Base-by-base conservation (phyloP, 345 rosid genomes). In the Turritis glabra region DNA sequence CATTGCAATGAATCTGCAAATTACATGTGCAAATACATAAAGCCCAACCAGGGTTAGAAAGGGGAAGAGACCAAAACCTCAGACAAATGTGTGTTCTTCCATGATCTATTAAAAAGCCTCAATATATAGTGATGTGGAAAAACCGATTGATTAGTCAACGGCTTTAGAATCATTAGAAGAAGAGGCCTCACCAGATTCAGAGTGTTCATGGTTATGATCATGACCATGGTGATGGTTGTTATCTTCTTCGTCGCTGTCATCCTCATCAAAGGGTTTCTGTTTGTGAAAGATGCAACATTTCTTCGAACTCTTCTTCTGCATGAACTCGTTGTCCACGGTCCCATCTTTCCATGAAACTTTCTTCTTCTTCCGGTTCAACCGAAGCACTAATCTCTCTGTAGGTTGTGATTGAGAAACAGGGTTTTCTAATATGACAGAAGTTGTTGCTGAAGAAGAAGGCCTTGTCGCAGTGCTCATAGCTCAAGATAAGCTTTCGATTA, bases 251-350 rank as follows among this genome's bases (percentile, higher is more conserved):
- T 89, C 97, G 74, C 97, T 95, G 37, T 69, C 79, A 76, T 95
- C 99, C 63, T 92, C 98, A 40, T 90, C 97, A 55, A 95, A 95
- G 12, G 97, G 80, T 80, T 92, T 95, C 60, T 95, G 79, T 73
- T 95, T 92, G 83, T 95, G 99, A 84, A 88, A 95, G 82, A 95
- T 85, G 78, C 99, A 95, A 80, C 99, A 95, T 76, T 87, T 92
- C 89, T 95, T 95, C 37, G 99, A 92, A 79, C 96, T 90, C 77
- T 90, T 95, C 90, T 85, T 95, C 80, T 90, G 90, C 99, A 95
- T 84, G 64, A 90, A 87, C 80, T 95, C 99, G 76, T 95, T 95
- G 79, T 95, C 98, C 0, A 95, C 91, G 40, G 98, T 95, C 65
- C 96, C 99, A 14, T 86, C 88, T 81, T 90, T 92, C 99, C 99